Percentiles rank a stretch among this genome's conserved stretches.
These are phyloP conservation scores for Eragrostis curvula DNA, from an alignment of 176 grass and related monocot genomes.

Conservation along the genomic window DNA sequence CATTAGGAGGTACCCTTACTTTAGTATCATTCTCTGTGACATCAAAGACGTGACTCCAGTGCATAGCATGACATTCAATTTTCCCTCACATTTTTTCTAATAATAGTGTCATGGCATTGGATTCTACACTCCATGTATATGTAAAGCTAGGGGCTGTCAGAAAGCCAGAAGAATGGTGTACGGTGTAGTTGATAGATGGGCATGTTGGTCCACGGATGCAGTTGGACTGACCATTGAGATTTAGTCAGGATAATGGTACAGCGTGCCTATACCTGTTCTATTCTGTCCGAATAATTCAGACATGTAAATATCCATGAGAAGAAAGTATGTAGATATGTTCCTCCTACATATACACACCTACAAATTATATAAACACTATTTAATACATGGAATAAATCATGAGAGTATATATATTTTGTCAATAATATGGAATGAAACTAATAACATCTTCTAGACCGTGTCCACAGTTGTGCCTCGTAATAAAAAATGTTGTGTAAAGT, in stretches of 20 bases:
- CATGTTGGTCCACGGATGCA: neutral
- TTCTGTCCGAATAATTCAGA: constrained; percentile 26
- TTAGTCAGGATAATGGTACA: neutral
- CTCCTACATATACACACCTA: neutral
- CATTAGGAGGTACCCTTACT: constrained; percentile 18
- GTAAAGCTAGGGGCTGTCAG: constrained; percentile 10
- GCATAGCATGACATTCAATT: constrained; percentile 45
- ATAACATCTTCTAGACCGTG: constrained; percentile 25
- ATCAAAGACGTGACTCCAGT: constrained; percentile 47
- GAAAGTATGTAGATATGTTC: neutral
- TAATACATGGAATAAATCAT: neutral
- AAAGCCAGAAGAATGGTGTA: constrained; percentile 13
- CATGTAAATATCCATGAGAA: neutral
- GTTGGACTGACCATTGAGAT: neutral
- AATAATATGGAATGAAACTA: neutral
- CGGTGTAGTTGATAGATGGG: neutral
- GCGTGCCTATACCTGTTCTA: neutral
- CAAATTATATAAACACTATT: neutral
- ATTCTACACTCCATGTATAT: constrained; percentile 37
- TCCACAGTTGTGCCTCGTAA: neutral
- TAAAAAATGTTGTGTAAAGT: neutral
- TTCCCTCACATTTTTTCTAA: neutral
- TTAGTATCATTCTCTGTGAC: constrained; percentile 33
- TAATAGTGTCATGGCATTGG: constrained; percentile 43
- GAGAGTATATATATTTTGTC: neutral